Conservation (phyloP, 2,329 filamentous ascomycete species). For the Monosporascus cannonballus region DNA sequence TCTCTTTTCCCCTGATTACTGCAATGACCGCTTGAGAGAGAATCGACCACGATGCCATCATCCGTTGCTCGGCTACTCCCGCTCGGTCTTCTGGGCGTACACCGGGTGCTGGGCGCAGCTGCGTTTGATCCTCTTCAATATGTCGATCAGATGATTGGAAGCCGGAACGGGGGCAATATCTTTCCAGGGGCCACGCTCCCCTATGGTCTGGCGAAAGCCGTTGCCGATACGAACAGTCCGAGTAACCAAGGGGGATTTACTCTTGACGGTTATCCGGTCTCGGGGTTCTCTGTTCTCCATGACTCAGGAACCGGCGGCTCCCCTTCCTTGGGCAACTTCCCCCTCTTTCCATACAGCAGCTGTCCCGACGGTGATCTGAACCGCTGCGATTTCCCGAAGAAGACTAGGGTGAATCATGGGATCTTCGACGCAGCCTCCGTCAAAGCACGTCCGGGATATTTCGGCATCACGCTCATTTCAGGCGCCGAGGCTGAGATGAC, state of each 20-base stretch:
- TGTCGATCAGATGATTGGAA: constrained; percentile 49
- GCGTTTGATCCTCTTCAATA: constrained; percentile 32
- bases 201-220: constrained; percentile 47
- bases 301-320: constrained; percentile 51
- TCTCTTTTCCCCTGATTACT: background rate
- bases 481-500: constrained; percentile 62
- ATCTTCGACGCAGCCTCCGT: constrained; percentile 45
- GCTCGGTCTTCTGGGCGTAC: constrained; percentile 10
- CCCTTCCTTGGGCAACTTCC: constrained; percentile 67
- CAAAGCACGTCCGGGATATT: constrained; percentile 57
- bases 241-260: constrained; percentile 54
- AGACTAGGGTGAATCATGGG: constrained; percentile 31
- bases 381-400: constrained; percentile 53
- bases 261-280: constrained; percentile 41
- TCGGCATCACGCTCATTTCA: constrained; percentile 52
- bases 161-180: constrained; percentile 40
- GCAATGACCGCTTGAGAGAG: background rate
- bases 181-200: constrained; percentile 35
- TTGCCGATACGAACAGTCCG: constrained; percentile 46
- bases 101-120: constrained; percentile 9
- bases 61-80: constrained; percentile 7
- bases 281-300: constrained; percentile 53
- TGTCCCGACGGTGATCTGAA: constrained; percentile 58
- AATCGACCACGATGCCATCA: constrained; percentile 13
- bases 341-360: constrained; percentile 59